Conservation (phyloP, 305 asterid species). For the Stenogyne calaminthoides region DNA sequence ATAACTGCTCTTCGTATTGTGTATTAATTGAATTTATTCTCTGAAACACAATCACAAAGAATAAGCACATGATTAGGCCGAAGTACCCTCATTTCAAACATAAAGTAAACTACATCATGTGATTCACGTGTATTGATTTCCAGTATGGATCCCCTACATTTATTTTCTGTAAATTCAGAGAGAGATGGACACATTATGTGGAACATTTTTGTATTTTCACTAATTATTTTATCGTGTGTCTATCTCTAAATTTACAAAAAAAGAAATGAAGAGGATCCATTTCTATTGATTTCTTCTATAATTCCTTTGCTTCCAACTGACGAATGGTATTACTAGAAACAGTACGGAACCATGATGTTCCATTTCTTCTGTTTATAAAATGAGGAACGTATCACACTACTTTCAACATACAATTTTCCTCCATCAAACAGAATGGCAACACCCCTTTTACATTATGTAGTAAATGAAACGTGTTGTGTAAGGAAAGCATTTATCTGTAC, state of each 20-base stretch:
- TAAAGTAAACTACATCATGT: background rate
- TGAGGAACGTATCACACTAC: slow-evolving; percentile 13
- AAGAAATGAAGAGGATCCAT: background rate
- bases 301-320: slow-evolving; percentile 4
- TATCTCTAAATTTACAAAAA: too few relatives aligned
- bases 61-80: slow-evolving; percentile 13
- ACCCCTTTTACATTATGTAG: background rate
- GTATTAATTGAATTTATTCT: slow-evolving; percentile 69
- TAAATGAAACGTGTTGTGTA: background rate
- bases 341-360: background rate
- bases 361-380: slow-evolving; percentile 6
- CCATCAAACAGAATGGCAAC: background rate
- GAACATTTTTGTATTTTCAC: too few relatives aligned
- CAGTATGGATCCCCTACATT: too few relatives aligned
- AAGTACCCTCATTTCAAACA: background rate
- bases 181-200: too few relatives aligned
- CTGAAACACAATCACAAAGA: slow-evolving; percentile 39
- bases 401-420: background rate
- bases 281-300: background rate
- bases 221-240: too few relatives aligned
- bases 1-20: slow-evolving; percentile 77
- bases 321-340: background rate
- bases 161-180: too few relatives aligned
- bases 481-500: background rate
- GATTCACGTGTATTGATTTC: background rate